Conservation (phyloP, 176 grass and related monocot species). For the Oryza rufipogon region DNA sequence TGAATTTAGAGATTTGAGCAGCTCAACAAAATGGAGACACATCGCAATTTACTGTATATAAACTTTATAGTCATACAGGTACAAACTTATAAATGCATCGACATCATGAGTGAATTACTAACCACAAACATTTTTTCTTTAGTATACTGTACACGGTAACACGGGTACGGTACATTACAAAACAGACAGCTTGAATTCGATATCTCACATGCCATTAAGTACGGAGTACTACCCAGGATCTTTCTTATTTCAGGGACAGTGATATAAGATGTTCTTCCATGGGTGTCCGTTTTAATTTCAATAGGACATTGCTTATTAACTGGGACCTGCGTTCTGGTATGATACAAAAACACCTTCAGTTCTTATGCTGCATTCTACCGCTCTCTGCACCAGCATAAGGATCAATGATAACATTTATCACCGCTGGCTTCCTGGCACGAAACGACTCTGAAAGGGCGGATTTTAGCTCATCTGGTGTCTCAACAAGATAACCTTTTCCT, state of each 20-base stretch:
- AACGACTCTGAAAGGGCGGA: constrained; percentile 78
- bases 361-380: constrained; percentile 96
- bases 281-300: not conserved
- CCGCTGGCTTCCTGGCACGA: constrained; percentile 60
- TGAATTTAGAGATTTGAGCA: not conserved
- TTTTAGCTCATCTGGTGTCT: constrained; percentile 73
- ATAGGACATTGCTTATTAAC: constrained; percentile 24
- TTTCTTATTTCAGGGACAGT: not conserved
- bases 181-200: not conserved
- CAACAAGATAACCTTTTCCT: constrained; percentile 74
- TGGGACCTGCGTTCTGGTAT: not conserved
- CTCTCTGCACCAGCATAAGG: constrained; percentile 87
- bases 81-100: not conserved
- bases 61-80: not conserved
- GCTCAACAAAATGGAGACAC: not conserved
- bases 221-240: not conserved
- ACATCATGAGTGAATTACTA: not conserved
- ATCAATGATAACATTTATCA: constrained; percentile 84
- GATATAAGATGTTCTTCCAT: not conserved
- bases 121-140: not conserved
- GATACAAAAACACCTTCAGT: constrained; percentile 51
- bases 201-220: not conserved
- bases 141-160: not conserved
- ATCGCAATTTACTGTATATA: not conserved
- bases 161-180: constrained; percentile 1